Base-by-base conservation (phyloP, 495 filamentous ascomycete genomes). In the Lophium mytilinum region DNA sequence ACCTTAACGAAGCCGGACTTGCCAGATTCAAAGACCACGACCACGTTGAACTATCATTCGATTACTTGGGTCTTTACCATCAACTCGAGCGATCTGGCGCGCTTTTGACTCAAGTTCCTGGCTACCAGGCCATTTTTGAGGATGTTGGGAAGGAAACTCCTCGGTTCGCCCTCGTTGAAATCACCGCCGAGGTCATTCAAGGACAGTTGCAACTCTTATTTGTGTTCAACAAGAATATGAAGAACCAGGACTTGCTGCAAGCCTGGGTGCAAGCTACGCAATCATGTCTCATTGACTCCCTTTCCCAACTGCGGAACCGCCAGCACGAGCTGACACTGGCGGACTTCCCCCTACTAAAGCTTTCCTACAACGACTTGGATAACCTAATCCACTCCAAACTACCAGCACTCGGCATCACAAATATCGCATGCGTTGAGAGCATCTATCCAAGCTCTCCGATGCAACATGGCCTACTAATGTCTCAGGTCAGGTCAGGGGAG, bases 81-180 rank as follows among this genome's bases (percentile, higher is more conserved):
- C 58, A 61, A 40, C 43, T 61, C 46, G 58, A 61, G 53, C 58
- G 58, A 10, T 40, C 52, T 11, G 58, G 52, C 36, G 53, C 53
- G 3, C 49, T 61, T 9, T 34, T 61, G 9, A 54, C 51, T 8
- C 57, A 54, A 33, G 57, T 60, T 41, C 51, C 57, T 10, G 57
- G 57, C 10, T 54, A 55, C 50, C 50, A 54, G 43, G 57, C 57
- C 9, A 52, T 58, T 34, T 58, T 58, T 21, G 48, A 58, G 18
- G 57, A 60, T 42, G 52, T 55, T 36, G 57, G 57, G 8, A 54
- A 60, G 39, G 50, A 54, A 36, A 39, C 51, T 1, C 57, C 57
- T 15, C 57, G 57, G 19, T 60, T 60, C 24, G 57, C 51, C 9
- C 57, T 60, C 6, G 43, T 60, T 5, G 57, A 60, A 50, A 60